Evolutionary conservation across 2,329 filamentous ascomycete genomes (phyloP).

Genomic region (Nannizziopsis barbatae): DNA sequence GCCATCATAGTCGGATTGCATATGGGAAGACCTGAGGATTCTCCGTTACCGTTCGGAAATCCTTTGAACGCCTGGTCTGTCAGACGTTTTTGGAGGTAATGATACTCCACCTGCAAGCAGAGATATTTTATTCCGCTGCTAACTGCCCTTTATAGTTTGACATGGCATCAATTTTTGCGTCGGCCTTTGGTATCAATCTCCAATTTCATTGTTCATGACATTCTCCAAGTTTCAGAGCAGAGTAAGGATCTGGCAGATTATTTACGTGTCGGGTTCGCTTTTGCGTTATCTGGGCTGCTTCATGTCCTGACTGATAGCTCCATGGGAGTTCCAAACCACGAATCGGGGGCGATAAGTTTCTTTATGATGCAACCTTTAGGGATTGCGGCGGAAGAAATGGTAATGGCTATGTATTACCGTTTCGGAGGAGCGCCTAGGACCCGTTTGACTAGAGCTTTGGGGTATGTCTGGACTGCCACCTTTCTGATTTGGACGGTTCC

Average conservation of each 20-base stretch:
- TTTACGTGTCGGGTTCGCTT: slow-evolving; percentile 7
- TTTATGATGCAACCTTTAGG: slow-evolving; percentile 10
- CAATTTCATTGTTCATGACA: background rate
- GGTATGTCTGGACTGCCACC: slow-evolving; percentile 9
- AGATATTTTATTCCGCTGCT: background rate
- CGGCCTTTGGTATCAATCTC: background rate
- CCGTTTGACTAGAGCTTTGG: slow-evolving; percentile 3
- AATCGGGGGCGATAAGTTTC: slow-evolving; percentile 11
- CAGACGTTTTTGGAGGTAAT: slow-evolving; percentile 13
- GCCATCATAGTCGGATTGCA: slow-evolving; percentile 7
- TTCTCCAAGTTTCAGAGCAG: background rate
- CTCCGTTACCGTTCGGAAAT: slow-evolving; percentile 11
- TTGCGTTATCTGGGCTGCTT: slow-evolving; percentile 9
- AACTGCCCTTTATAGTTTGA: background rate
- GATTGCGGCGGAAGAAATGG: slow-evolving; percentile 11
- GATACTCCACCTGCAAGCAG: background rate
- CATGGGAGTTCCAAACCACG: slow-evolving; percentile 3
- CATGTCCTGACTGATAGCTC: slow-evolving; percentile 10
- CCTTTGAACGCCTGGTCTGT: slow-evolving; percentile 10
- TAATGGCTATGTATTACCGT: slow-evolving; percentile 3
- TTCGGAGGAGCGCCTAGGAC: background rate
- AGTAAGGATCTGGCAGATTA: slow-evolving; percentile 6
- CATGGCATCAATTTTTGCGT: slow-evolving; percentile 9
- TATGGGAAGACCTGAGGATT: background rate
- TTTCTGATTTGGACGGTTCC: slow-evolving; percentile 11